Base-by-base conservation (phyloP, 306 rosid species). In the Senna tora region DNA sequence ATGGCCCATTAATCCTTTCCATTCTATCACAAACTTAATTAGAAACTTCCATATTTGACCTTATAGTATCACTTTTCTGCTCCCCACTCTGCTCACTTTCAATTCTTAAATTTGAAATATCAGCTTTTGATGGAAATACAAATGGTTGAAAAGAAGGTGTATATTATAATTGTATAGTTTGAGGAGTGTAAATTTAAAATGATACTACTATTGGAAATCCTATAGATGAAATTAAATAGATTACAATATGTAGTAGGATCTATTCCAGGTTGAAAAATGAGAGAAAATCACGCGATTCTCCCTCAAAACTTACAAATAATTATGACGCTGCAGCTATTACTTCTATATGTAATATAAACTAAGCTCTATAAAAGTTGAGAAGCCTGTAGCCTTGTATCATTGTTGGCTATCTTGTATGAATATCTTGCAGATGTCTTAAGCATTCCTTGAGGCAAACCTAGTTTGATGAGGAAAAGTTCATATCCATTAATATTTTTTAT, bases 241-340 rank as follows among this genome's bases (percentile, higher is more conserved):
- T 14, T 63, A 62, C 17, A 51, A 15, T 70, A 77, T 17, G 4
- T 15, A 32, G 54, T 17, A 36, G 46, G 51, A 64, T 72, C 30
- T 15, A 47, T 72, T 39, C 64, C 56, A 72, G 50, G 70, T 10
- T 78, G 51, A 47, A 13, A 47, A 72, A 49, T 49, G 55, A 38
- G 71, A 78, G 64, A 43, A 51, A 72, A 45, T 15, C 14, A 21
- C 16, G 54, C 2, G 19, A 55, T 20, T 43, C 41, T 39, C 47
- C 39, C 25, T 39, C 51, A 16, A 16, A 51, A 22, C 39, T 50
- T 33, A 7, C 65, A 22, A 47, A 59, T 16, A 67, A 39, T 57
- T 65, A 70, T 50, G 46, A 51, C 49, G 55, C 41, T 69, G 47
- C 74, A 41, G 20, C 73, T 46, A 52, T 47, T 73, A n/a, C 67